Evolutionary conservation across 345 rosid species (phyloP).

Genomic region (Pelargonium nanum): DNA sequence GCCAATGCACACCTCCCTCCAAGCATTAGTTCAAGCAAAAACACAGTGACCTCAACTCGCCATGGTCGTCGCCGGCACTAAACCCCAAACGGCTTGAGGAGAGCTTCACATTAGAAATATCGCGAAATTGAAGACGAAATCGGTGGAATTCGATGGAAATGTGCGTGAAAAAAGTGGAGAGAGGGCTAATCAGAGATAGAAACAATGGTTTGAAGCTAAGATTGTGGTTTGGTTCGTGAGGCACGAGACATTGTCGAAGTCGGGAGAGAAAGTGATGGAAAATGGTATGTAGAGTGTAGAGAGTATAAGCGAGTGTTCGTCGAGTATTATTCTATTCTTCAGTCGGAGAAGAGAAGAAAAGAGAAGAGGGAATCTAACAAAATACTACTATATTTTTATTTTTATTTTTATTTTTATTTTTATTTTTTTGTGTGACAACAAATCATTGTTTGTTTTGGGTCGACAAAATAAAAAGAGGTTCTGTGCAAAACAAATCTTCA

Average conservation of each 20-base stretch:
- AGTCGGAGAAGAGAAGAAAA: no score
- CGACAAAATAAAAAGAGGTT: no score
- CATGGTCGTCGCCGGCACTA: neutral
- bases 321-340: no score
- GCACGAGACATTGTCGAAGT: neutral
- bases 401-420: no score
- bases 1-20: neutral
- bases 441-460: no score
- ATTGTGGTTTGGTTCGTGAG: neutral
- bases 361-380: no score
- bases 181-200: neutral
- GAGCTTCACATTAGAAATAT: neutral
- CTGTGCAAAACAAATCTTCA: no score
- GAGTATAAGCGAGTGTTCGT: no score
- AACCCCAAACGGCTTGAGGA: neutral
- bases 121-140: neutral
- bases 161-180: neutral
- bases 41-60: neutral
- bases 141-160: neutral
- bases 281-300: neutral
- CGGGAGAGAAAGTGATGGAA: neutral
- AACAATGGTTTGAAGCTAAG: neutral
- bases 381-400: no score
- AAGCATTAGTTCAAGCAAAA: neutral
- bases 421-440: no score